These are phyloP conservation scores for Mortierella sp. DNA, from an alignment of 371 early-diverging fungal species.

Conservation along the genomic window DNA sequence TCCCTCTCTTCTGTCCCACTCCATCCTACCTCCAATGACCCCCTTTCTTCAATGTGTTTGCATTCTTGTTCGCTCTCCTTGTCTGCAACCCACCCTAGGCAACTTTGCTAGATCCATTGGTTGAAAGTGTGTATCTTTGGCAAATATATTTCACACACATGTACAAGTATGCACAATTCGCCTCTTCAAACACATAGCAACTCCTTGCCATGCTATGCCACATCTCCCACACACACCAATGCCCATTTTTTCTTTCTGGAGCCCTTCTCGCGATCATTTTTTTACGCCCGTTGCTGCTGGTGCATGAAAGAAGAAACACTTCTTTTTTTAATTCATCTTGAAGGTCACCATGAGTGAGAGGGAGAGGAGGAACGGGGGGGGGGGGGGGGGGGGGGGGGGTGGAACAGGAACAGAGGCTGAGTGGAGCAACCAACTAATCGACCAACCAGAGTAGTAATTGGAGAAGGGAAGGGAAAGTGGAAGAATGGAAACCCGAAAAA, in stretches of 20 bases:
- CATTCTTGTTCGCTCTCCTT: background rate
- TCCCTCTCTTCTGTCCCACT: background rate
- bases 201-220: slow-evolving; percentile 11
- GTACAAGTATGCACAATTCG: background rate
- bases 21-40: background rate
- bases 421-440: background rate
- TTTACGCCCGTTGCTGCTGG: background rate
- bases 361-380: background rate
- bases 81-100: background rate
- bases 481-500: background rate
- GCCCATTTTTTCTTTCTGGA: background rate
- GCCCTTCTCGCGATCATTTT: background rate
- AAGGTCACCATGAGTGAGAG: background rate
- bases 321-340: background rate
- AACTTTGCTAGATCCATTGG: background rate
- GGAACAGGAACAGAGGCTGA: background rate
- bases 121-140: background rate
- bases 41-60: background rate
- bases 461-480: background rate
- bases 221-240: background rate
- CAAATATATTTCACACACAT: background rate
- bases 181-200: background rate
- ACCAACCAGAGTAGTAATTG: background rate
- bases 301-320: background rate
- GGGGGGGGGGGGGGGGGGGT: background rate